phyloP scores from a whole-genome alignment of 768 basidiomycete genomes.

The Asterophora parasitica region DNA sequence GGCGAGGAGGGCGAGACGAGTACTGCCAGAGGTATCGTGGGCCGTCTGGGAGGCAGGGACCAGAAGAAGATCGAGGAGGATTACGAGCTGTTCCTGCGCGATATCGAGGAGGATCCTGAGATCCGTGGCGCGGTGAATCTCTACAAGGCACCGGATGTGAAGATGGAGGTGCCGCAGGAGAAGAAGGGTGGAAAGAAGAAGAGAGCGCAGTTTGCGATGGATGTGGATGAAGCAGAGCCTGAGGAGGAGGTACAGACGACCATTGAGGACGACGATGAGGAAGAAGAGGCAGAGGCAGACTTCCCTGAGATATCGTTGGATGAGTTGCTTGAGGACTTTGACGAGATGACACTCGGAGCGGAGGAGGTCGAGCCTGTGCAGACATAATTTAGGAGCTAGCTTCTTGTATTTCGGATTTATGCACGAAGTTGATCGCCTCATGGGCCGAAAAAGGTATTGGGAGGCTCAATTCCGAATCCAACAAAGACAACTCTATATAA shows the following conservation, averaged over 20 bases:
- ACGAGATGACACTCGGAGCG: conserved; percentile 78
- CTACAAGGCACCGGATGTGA: conserved; percentile 63
- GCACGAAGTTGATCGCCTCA: no score
- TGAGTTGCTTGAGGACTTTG: conserved; percentile 87
- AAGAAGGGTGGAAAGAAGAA: conserved; percentile 35
- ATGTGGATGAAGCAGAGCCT: conserved; percentile 49
- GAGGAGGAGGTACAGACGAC: conserved; percentile 18
- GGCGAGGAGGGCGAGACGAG: conserved; percentile 83
- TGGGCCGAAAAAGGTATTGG: no score
- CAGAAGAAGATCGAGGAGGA: conserved; percentile 93
- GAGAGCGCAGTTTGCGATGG: conserved; percentile 54
- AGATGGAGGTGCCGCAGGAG: conserved; percentile 44
- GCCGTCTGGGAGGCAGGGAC: conserved; percentile 85
- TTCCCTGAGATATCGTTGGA: conserved; percentile 86
- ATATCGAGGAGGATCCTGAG: conserved; percentile 93
- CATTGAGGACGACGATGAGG: conserved; percentile 31
- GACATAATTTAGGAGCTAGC: conserved; percentile 10
- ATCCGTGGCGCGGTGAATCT: conserved; percentile 82
- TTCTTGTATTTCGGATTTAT: no score
- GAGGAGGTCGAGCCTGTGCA: conserved; percentile 15
- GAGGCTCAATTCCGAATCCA: no score
- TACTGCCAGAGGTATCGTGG: conserved; percentile 79
- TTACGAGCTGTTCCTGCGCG: conserved; percentile 92
- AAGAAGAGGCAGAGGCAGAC: conserved; percentile 68
- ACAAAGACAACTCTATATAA: no score